Evolutionary conservation across 163 green algal species (phyloP).

Genomic region (Trebouxia gelatinosa): DNA sequence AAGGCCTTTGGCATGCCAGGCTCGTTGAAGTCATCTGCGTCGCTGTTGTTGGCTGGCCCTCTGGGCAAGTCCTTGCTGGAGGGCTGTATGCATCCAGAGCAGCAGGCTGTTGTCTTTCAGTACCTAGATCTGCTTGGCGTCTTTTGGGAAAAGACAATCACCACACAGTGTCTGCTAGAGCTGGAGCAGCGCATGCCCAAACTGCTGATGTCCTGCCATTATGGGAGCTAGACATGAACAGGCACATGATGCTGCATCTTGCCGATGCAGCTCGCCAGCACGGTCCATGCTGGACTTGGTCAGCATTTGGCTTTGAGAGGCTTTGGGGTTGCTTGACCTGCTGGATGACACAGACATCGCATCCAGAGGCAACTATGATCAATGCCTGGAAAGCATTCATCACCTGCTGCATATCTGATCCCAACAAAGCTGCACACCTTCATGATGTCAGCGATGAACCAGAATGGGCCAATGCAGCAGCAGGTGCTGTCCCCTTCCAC

Average conservation of each 20-base stretch:
- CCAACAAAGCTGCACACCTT: background rate
- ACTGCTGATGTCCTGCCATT: background rate
- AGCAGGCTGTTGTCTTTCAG: background rate
- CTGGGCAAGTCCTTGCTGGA: background rate
- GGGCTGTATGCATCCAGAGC: background rate
- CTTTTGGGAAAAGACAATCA: slow-evolving; percentile 5
- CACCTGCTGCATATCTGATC: background rate
- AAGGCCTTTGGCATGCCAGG: slow-evolving; percentile 3
- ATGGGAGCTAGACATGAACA: slow-evolving; percentile 24
- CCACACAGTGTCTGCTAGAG: background rate
- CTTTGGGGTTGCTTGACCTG: background rate
- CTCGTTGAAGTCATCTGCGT: background rate
- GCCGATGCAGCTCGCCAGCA: background rate
- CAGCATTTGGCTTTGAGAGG: slow-evolving; percentile 22
- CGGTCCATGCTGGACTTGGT: slow-evolving; percentile 11
- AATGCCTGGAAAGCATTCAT: slow-evolving; percentile 12
- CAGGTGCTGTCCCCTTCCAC: background rate
- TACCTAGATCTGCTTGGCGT: slow-evolving; percentile 1
- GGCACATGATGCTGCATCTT: slow-evolving; percentile 9
- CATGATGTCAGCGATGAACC: background rate
- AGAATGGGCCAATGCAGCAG: background rate
- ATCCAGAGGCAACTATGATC: slow-evolving; percentile 25
- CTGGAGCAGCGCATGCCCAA: background rate
- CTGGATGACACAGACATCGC: slow-evolving; percentile 16
- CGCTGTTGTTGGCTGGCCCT: background rate